These are phyloP conservation scores for Linum lewisii DNA, from an alignment of 345 rosid genomes.

Conservation along the genomic window DNA sequence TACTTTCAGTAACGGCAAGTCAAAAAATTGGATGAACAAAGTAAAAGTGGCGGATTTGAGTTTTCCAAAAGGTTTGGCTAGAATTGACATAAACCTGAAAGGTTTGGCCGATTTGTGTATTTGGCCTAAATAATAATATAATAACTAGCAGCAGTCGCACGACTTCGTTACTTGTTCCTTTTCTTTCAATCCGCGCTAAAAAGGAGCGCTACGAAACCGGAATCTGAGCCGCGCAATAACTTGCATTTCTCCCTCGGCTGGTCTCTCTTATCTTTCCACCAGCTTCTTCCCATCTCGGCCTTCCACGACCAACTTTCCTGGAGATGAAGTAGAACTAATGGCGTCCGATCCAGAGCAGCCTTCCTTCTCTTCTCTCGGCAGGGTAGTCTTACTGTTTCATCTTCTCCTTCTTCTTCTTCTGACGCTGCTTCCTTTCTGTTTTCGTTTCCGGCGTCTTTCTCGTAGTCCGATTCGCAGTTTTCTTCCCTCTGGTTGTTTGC, in stretches of 20 bases:
- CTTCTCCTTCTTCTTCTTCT: neutral
- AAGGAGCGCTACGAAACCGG: neutral
- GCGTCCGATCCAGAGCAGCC: conserved; percentile 11
- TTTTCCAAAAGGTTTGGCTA: too few relatives aligned
- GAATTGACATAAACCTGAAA: too few relatives aligned
- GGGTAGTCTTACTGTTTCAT: neutral
- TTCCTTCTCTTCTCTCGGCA: neutral
- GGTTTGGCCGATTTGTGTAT: too few relatives aligned
- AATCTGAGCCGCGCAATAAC: neutral
- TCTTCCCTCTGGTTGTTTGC: neutral
- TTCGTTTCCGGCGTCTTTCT: neutral
- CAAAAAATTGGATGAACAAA: too few relatives aligned
- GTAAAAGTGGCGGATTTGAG: too few relatives aligned
- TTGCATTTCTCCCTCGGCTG: neutral
- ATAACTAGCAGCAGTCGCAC: too few relatives aligned
- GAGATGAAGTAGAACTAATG: neutral
- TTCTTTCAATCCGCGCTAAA: too few relatives aligned
- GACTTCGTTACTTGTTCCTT: too few relatives aligned
- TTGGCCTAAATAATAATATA: too few relatives aligned
- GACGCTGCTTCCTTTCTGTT: neutral
- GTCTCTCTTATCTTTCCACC: too few relatives aligned
- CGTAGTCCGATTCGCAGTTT: neutral
- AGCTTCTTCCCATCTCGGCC: neutral
- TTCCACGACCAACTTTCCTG: neutral
- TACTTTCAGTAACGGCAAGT: too few relatives aligned